These are phyloP conservation scores for Capsicum baccatum DNA, from an alignment of 257 asterid genomes.

Conservation along the genomic window DNA sequence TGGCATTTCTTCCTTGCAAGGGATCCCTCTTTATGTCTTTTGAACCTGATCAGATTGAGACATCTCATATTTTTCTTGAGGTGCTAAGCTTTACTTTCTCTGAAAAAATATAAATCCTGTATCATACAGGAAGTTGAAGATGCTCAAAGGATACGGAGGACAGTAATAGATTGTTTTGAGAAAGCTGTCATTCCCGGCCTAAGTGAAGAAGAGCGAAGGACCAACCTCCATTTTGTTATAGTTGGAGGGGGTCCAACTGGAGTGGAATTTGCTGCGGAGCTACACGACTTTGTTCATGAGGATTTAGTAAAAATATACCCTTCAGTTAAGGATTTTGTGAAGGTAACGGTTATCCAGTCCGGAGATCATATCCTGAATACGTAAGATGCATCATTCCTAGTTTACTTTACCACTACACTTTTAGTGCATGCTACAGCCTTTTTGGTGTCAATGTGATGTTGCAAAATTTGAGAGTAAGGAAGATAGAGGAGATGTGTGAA, in stretches of 20 bases:
- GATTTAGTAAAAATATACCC: conserved; percentile 85
- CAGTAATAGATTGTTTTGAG: conserved; percentile 83
- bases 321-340: conserved; percentile 65
- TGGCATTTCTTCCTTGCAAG: background rate
- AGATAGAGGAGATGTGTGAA: background rate
- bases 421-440: background rate
- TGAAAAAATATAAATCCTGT: background rate
- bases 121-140: conserved; percentile 84
- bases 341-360: conserved; percentile 91
- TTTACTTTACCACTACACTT: background rate
- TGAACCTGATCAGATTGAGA: background rate
- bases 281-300: conserved; percentile 76
- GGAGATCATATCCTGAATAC: conserved; percentile 85
- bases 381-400: conserved; percentile 48
- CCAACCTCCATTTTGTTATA: conserved; percentile 85
- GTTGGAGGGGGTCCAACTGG: conserved; percentile 99
- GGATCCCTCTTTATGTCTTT: background rate
- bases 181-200: conserved; percentile 75
- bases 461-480: background rate
- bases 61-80: background rate
- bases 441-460: background rate
- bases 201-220: conserved; percentile 81
- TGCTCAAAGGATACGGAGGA: conserved; percentile 94
- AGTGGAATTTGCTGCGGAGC: conserved; percentile 83
- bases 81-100: background rate